Base-by-base conservation (phyloP, 2,329 filamentous ascomycete genomes). In the Massarina eburnea region DNA sequence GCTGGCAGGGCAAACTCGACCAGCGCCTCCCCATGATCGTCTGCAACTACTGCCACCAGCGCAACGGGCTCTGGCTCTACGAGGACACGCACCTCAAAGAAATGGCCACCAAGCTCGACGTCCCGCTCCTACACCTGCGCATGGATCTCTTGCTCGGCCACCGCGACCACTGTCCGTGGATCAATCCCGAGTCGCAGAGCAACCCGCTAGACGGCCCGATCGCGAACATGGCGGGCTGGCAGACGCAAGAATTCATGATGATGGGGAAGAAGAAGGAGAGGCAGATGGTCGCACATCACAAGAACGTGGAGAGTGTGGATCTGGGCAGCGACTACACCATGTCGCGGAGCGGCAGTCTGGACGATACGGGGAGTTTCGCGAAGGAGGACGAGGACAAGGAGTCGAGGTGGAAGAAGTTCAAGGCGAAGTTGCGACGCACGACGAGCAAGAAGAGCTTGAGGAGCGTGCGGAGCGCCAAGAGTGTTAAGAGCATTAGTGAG, bases 61-160 rank as follows among this genome's bases (percentile, higher is more conserved):
- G 91, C 1, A 77, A 97, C 0, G 94, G 94, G 0, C 77, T 99
- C 2, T 99, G 94, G 94, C 86, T 99, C 76, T 97, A 95, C 68
- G 55, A 57, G 1, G 57, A 59, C 30, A 45, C 57, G 6, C 59
- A 62, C 7, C 44, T 68, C n/a, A 57, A 61, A 30, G 61, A 67
- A 32, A 69, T 67, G 60, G 62, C 58, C 50, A 45, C 55, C 39
- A 70, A 66, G 22, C 60, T 70, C 8, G 46, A 59, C 12, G 57
- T 66, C 0, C 55, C 65, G 3, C 50, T 67, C 7, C 57, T 57
- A 24, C 52, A 52, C 3, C 59, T 71, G 1, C 59, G 62, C 1
- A 63, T 72, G 32, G 67, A 72, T 24, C 55, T 71, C 6, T 45
- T 71, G 5, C 66, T 71, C 43, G 54, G 60, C 1, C 71, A 73